These are phyloP conservation scores for Gnomoniopsis sp. DNA, from an alignment of 2,329 filamentous ascomycete genomes.

Conservation along the genomic window DNA sequence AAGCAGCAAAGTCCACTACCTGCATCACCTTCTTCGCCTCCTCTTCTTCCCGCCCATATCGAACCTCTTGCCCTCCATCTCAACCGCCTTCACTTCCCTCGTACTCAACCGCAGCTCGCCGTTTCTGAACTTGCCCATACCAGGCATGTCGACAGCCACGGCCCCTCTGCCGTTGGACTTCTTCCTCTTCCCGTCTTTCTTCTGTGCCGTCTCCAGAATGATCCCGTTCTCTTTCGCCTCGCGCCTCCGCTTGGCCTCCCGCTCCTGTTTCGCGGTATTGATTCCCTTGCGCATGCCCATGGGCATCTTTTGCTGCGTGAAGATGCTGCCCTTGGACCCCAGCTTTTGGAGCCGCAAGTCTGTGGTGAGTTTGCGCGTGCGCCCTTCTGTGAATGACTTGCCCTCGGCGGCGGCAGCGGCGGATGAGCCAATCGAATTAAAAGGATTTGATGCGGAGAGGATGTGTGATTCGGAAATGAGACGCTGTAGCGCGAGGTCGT, in stretches of 20 bases:
- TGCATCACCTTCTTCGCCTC: conserved; percentile 33
- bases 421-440: conserved; percentile 36
- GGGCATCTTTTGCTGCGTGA: conserved; percentile 82
- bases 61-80: conserved; percentile 58
- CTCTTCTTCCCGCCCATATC: conserved; percentile 27
- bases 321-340: conserved; percentile 72
- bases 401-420: conserved; percentile 31
- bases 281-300: conserved; percentile 87
- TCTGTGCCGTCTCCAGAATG: conserved; percentile 63
- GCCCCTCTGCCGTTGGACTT: conserved; percentile 48
- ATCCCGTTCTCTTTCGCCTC: conserved; percentile 91
- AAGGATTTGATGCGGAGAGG: conserved; percentile 55
- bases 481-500: conserved; percentile 88
- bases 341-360: conserved; percentile 81
- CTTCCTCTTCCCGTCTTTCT: conserved; percentile 39
- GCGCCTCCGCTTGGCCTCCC: conserved; percentile 67
- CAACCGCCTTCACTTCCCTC: conserved; percentile 70
- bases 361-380: conserved; percentile 73
- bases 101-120: conserved; percentile 77
- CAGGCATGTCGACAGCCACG: conserved; percentile 65
- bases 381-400: conserved; percentile 54
- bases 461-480: conserved; percentile 91
- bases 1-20: conserved; percentile 2
- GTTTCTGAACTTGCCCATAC: conserved; percentile 74
- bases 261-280: conserved; percentile 56